Base-by-base conservation (phyloP, 1,284 basidiomycete species). In the Melampsora allii-populina region DNA sequence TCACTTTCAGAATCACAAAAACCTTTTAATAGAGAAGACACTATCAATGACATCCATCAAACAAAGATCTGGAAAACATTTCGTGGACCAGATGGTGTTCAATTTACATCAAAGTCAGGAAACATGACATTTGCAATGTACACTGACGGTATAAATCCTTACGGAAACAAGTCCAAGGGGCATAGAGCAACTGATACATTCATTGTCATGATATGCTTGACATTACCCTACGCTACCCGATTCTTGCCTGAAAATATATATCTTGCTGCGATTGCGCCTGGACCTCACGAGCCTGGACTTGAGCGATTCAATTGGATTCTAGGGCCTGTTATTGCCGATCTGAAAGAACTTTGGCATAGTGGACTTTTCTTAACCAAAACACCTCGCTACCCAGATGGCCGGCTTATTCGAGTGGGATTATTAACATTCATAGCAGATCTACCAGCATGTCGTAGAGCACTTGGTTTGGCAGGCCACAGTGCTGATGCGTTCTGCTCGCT, bases 221-320 rank as follows among this genome's bases (percentile, higher is more conserved):
- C 53, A 9, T 56, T 56, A 56, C 53, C 53, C n/a, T 29, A 24
- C 7, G 19, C n/a, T 21, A 21, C 27, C 27, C 27, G n/a, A 56
- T 56, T 24, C 53, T 5, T 24, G 14, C 53, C 53, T 56, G 21
- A 56, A 56, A 56, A 56, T 63, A 77, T 83, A 19, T 84, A 79
- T 71, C 77, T 84, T 14, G 81, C 80, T 10, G 82, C 81, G 1
- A 76, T 84, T 17, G 80, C 80, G 81, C 83, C 79, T 10, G 79
- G 79, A 10, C 78, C 77, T 5, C n/a, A 61, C 10, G 76, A 79
- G 53, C 78, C 77, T 5, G 24, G 42, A 1, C n/a, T 72, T 2
- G 45, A 77, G 5, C 60, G 78, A 12, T 67, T 82, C 31, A 82
- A 83, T 63, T 79, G 79, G 45, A 79, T 80, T 65, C 58, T 83